Conservation (phyloP, 495 filamentous ascomycete genomes). For the Rusavskia elegans region DNA sequence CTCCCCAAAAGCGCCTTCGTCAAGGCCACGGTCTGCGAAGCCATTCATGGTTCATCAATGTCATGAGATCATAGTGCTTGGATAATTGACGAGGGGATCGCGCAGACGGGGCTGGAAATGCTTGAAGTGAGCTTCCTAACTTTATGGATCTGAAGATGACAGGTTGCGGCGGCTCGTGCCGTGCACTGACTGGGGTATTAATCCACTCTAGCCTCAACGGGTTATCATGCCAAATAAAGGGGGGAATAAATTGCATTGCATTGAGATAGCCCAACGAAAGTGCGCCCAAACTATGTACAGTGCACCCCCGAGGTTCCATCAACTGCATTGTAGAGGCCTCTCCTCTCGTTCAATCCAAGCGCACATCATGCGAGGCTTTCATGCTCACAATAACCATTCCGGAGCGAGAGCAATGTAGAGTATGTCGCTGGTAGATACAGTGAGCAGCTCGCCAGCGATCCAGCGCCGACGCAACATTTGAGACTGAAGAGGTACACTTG, state of each 20-base stretch:
- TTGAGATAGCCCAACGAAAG: background rate
- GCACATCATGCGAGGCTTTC: background rate
- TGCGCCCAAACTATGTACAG: background rate
- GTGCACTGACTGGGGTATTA: no score
- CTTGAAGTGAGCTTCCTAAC: background rate
- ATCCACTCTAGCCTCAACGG: no score
- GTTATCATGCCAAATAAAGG: no score
- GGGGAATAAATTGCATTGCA: background rate
- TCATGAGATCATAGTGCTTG: background rate
- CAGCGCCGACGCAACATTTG: background rate
- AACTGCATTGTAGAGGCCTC: background rate
- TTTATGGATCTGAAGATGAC: background rate
- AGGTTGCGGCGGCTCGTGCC: background rate
- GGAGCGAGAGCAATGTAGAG: background rate
- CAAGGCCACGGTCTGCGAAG: constrained; percentile 52
- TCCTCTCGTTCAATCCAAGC: background rate
- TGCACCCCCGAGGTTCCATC: background rate
- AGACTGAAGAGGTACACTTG: background rate
- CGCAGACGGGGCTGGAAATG: background rate
- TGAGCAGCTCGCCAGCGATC: background rate
- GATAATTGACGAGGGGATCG: background rate
- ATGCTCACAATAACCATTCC: background rate
- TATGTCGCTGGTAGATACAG: background rate
- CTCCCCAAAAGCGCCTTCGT: constrained; percentile 65
- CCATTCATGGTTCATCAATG: constrained; percentile 39